A percentile compares a stretch with the other conserved stretches of the same genome.
phyloP scores from a whole-genome alignment of 805 yeast species.

The Metschnikowia cerradonensis region DNA sequence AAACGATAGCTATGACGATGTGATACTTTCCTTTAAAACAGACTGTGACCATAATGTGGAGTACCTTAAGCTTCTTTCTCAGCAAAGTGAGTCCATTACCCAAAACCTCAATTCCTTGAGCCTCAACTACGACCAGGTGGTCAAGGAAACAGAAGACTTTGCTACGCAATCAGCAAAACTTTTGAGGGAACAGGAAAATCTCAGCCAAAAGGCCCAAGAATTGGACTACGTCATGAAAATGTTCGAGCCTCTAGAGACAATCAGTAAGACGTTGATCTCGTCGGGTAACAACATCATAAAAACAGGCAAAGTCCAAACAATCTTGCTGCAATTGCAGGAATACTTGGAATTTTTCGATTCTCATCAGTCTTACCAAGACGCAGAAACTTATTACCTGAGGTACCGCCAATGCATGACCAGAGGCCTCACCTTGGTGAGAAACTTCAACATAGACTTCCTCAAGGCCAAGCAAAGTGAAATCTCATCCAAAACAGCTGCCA shows the following conservation, averaged over 20 bases:
- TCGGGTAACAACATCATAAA: conserved; percentile 64
- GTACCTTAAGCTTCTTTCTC: conserved; percentile 32
- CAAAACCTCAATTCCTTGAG: conserved; percentile 46
- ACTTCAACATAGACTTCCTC: conserved; percentile 51
- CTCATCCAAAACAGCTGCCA: conserved; percentile 4
- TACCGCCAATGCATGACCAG: conserved; percentile 83
- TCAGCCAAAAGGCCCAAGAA: conserved; percentile 39
- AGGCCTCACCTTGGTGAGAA: conserved; percentile 69
- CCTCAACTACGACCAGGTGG: conserved; percentile 52
- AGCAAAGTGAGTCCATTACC: conserved; percentile 44
- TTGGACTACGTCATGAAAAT: conserved; percentile 48
- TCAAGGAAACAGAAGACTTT: conserved; percentile 59
- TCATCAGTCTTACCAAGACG: conserved; percentile 56
- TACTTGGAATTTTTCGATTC: conserved; percentile 59
- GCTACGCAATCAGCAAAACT: conserved; percentile 52
- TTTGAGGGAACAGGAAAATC: conserved; percentile 42
- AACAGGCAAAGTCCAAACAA: conserved; percentile 27
- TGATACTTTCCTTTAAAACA: conserved; percentile 34
- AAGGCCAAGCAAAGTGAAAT: conserved; percentile 17
- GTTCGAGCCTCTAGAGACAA: conserved; percentile 68
- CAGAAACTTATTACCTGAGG: conserved; percentile 62
- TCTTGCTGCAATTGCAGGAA: conserved; percentile 55
- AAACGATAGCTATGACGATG: conserved; percentile 34
- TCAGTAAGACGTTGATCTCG: conserved; percentile 63
- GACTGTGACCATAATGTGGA: conserved; percentile 19